A percentile compares a stretch with the other conserved stretches of the same genome.
Evolutionary conservation across 164 flowering plant genomes (phyloP).

Genomic region (Vitis riparia): DNA sequence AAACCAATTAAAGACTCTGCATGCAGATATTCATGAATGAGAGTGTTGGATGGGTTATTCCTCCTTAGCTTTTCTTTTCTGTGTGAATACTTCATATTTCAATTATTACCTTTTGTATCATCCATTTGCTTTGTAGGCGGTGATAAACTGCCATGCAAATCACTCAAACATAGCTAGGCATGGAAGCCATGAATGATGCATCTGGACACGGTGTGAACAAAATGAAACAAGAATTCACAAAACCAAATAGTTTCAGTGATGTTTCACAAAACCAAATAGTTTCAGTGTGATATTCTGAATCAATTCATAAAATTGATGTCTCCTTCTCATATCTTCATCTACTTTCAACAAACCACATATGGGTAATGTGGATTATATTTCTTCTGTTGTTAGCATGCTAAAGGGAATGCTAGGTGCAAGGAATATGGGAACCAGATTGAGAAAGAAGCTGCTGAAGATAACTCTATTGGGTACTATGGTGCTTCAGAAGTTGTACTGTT

Average conservation of each 20-base stretch:
- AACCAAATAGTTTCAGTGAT: slow-evolving; percentile 30
- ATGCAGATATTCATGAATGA: too few relatives aligned
- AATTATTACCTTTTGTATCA: background rate
- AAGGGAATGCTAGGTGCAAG: slow-evolving; percentile 74
- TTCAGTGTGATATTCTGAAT: slow-evolving; percentile 36
- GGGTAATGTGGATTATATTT: slow-evolving; percentile 52
- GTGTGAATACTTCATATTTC: background rate
- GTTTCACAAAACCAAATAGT: slow-evolving; percentile 26
- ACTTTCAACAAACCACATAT: slow-evolving; percentile 39
- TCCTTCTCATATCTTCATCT: slow-evolving; percentile 57
- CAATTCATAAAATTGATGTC: slow-evolving; percentile 48
- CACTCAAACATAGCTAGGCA: slow-evolving; percentile 37
- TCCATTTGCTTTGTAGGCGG: slow-evolving; percentile 38
- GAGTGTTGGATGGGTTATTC: too few relatives aligned
- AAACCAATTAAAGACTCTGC: too few relatives aligned
- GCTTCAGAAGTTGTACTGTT: slow-evolving; percentile 29
- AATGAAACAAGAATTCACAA: slow-evolving; percentile 35
- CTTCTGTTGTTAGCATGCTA: slow-evolving; percentile 76
- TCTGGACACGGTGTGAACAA: slow-evolving; percentile 29
- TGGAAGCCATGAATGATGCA: slow-evolving; percentile 40
- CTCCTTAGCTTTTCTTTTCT: too few relatives aligned
- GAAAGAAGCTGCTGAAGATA: slow-evolving; percentile 40
- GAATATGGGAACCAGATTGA: slow-evolving; percentile 38
- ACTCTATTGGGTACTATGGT: slow-evolving; percentile 33
- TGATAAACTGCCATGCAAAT: slow-evolving; percentile 73